phyloP scores from a whole-genome alignment of 805 yeast species.

The Barnettozyma salicaria region DNA sequence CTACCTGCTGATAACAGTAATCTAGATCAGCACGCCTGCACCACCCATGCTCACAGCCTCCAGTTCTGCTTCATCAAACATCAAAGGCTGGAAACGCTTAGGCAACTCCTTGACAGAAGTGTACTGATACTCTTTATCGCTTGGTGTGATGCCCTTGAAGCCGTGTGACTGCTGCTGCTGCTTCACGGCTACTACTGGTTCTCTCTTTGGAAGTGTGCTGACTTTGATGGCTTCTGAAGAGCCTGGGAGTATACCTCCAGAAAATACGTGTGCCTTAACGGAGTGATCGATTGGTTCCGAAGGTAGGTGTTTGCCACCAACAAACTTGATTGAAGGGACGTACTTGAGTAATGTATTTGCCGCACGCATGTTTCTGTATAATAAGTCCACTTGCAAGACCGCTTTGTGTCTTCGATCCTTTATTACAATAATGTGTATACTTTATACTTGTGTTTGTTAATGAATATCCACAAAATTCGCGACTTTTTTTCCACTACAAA shows the following conservation, averaged over 20 bases:
- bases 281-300: conserved; percentile 35
- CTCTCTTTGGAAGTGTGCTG: conserved; percentile 20
- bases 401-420: too few species aligned
- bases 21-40: conserved; percentile 34
- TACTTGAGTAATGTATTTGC: conserved; percentile 22
- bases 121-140: conserved; percentile 32
- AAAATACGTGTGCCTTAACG: conserved; percentile 36
- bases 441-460: background rate
- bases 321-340: conserved; percentile 74
- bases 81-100: conserved; percentile 60
- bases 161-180: conserved; percentile 16
- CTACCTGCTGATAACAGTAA: too few species aligned
- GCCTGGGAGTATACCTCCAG: conserved; percentile 39
- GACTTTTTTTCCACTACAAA: background rate
- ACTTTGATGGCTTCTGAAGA: conserved; percentile 23
- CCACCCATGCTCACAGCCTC: conserved; percentile 82
- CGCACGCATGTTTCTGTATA: conserved; percentile 31
- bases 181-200: conserved; percentile 15
- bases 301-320: conserved; percentile 69
- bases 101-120: conserved; percentile 65
- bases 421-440: too few species aligned
- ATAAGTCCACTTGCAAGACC: too few species aligned
- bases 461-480: background rate
- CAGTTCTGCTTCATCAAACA: conserved; percentile 61
- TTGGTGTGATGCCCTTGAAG: conserved; percentile 61